Base-by-base conservation (phyloP, 2,329 filamentous ascomycete species). In the Cladosporium sp. region DNA sequence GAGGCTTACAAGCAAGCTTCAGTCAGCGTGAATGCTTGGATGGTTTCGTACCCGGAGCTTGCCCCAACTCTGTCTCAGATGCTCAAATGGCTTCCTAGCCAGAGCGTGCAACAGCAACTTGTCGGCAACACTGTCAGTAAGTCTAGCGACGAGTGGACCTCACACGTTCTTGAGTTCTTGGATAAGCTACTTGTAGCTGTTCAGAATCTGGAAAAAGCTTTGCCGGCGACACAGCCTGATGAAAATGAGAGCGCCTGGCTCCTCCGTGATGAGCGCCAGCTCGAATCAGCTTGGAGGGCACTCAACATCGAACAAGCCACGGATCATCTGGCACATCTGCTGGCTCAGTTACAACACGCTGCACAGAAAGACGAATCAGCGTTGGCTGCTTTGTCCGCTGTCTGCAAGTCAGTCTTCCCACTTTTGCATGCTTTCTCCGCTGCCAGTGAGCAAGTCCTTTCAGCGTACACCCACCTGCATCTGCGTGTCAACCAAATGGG, bases 121-220 rank as follows among this genome's bases (percentile, higher is more conserved):
- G 10, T 15, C 41, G 32, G 28, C 26, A 26, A 28, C 28, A 44
- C 26, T 8, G 12, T 8, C 26, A 7, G 6, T 11, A 11, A 26
- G 3, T 30, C 55, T 21, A 21, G 32, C 2, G 73, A 83, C 21
- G 75, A 78, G 0, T 85, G 93, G 54, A 85, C 88, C 51, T 78
- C 83, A 15, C 80, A 83, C 3, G 77, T 92, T 1, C 85, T 91
- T 44, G 85, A 79, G 1, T 81, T 90, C n/a, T 86, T 90, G 57
- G 91, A 96, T 77, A 86, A 87, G 59, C 86, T 94, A 32, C 87
- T 97, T 1, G 90, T 94, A 41, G 89, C 91, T 0, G 84, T 96
- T 58, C 92, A 97, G 76, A 87, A 89, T 69, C 84, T 90, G 55
- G 86, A 87, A 66, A 86, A 86, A 67, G 79, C 83, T 2, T 79